Percentiles rank a stretch among this genome's conserved stretches.
Evolutionary conservation across 805 yeast species (phyloP).

Genomic region (Cyberlindnera sargentensis): DNA sequence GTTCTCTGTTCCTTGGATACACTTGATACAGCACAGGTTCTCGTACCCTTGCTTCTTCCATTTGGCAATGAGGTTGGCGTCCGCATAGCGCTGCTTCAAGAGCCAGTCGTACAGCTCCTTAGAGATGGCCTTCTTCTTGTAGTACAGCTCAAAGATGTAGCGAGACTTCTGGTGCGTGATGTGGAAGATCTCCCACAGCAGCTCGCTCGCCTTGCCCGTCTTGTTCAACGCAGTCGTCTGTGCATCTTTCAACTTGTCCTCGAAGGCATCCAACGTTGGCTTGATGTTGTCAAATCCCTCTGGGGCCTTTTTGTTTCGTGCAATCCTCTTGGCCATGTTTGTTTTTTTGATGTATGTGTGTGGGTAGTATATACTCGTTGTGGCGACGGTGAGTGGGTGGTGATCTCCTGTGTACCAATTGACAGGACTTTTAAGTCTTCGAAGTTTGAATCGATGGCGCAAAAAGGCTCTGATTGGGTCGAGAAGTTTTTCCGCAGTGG

Average conservation of each 20-base stretch:
- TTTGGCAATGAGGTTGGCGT: slow-evolving; percentile 69
- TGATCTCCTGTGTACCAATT: too few relatives aligned
- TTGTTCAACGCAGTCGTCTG: slow-evolving; percentile 33
- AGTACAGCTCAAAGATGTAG: slow-evolving; percentile 68
- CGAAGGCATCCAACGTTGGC: slow-evolving; percentile 57
- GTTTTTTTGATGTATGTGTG: slow-evolving; percentile 20
- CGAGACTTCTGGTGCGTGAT: slow-evolving; percentile 71
- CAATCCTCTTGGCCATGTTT: slow-evolving; percentile 1
- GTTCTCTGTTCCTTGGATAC: slow-evolving; percentile 59
- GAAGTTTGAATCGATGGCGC: neutral
- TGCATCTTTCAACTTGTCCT: slow-evolving; percentile 47
- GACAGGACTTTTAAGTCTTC: neutral
- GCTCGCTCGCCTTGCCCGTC: slow-evolving; percentile 43
- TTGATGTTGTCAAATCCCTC: slow-evolving; percentile 65
- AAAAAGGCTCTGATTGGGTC: too few relatives aligned
- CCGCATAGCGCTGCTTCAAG: slow-evolving; percentile 57
- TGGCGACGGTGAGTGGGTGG: too few relatives aligned
- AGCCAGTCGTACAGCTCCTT: slow-evolving; percentile 69
- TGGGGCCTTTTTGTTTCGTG: slow-evolving; percentile 51
- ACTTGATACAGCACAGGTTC: slow-evolving; percentile 71
- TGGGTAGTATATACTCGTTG: neutral
- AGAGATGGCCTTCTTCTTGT: slow-evolving; percentile 61
- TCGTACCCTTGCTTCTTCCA: slow-evolving; percentile 87
- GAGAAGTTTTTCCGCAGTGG: too few relatives aligned
- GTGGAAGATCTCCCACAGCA: slow-evolving; percentile 63